Evolutionary conservation across 2,329 filamentous ascomycete genomes (phyloP).

Genomic region (Cordyceps javanica): DNA sequence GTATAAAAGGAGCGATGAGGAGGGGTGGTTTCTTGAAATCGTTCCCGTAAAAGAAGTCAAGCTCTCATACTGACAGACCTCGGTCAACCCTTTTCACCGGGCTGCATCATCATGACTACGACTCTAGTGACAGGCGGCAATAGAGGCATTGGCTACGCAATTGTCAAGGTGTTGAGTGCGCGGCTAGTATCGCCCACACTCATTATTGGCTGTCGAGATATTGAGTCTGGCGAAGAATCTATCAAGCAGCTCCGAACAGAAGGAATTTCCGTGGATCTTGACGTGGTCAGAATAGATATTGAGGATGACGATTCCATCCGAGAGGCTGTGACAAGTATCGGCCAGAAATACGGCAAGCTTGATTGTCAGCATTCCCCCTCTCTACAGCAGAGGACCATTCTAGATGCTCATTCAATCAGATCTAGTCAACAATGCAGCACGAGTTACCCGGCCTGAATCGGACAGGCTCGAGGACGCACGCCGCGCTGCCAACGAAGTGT

Average conservation of each 20-base stretch:
- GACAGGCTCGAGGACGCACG: conserved; percentile 7
- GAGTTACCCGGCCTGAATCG: conserved; percentile 13
- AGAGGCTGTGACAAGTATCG: conserved; percentile 10
- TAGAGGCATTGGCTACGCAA: conserved; percentile 28
- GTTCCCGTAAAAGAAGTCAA: too few relatives aligned
- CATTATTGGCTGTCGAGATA: conserved; percentile 14
- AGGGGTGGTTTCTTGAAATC: too few relatives aligned
- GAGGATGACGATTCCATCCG: conserved; percentile 16
- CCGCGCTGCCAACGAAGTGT: conserved; percentile 11
- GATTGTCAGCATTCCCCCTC: conserved; percentile 14
- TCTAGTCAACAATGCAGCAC: background rate
- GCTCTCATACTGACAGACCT: background rate
- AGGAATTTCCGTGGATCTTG: background rate
- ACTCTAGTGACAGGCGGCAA: conserved; percentile 28
- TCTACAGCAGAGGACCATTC: background rate
- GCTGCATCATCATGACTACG: background rate
- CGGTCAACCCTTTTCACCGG: background rate
- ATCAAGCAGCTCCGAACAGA: conserved; percentile 10
- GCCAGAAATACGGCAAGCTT: conserved; percentile 16
- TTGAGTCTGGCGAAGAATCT: background rate
- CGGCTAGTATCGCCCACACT: conserved; percentile 21
- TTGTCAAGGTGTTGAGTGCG: conserved; percentile 19
- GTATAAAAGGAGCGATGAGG: background rate
- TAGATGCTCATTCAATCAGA: background rate
- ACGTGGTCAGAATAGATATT: conserved; percentile 16